Percentiles rank a stretch among this genome's conserved stretches.
Evolutionary conservation across 2,329 filamentous ascomycete species (phyloP).

Genomic region (Gnomoniopsis sp.): DNA sequence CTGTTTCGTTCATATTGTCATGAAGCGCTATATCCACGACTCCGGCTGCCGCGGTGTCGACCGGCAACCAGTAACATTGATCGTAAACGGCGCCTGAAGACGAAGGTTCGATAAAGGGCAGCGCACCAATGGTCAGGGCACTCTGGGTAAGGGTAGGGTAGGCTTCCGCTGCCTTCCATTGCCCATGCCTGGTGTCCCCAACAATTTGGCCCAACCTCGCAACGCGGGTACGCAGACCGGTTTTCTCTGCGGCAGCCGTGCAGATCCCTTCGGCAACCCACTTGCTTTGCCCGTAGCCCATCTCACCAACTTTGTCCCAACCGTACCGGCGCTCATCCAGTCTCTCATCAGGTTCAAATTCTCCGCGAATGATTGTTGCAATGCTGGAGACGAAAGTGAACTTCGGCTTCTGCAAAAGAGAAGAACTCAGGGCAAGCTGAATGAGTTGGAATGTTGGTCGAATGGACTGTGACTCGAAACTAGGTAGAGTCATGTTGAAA

Average conservation of each 20-base stretch:
- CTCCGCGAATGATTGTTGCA: slow-evolving; percentile 22
- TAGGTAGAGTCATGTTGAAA: slow-evolving; percentile 5
- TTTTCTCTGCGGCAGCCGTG: slow-evolving; percentile 24
- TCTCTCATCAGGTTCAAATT: not conserved
- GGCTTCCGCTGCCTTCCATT: slow-evolving; percentile 5
- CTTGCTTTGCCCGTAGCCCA: slow-evolving; percentile 35
- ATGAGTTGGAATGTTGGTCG: slow-evolving; percentile 36
- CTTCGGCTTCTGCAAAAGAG: slow-evolving; percentile 15
- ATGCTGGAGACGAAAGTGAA: slow-evolving; percentile 7
- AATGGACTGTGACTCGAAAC: slow-evolving; percentile 35
- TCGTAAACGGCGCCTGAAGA: not conserved
- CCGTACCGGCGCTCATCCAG: slow-evolving; percentile 23
- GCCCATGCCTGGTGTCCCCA: slow-evolving; percentile 21
- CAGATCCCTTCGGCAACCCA: slow-evolving; percentile 33
- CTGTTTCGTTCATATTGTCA: not conserved
- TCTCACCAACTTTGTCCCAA: slow-evolving; percentile 22
- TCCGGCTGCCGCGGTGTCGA: not conserved
- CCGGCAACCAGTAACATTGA: slow-evolving; percentile 4
- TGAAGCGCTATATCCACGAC: not conserved
- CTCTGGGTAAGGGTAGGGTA: slow-evolving; percentile 4
- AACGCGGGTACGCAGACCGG: slow-evolving; percentile 25
- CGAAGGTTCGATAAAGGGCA: slow-evolving; percentile 3
- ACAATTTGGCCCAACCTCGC: slow-evolving; percentile 34
- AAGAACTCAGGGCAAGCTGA: slow-evolving; percentile 20
- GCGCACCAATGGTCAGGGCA: not conserved